A percentile compares a stretch with the other conserved stretches of the same genome.
These are phyloP conservation scores for Fomitopsis serialis DNA, from an alignment of 768 basidiomycete genomes.

Conservation along the genomic window DNA sequence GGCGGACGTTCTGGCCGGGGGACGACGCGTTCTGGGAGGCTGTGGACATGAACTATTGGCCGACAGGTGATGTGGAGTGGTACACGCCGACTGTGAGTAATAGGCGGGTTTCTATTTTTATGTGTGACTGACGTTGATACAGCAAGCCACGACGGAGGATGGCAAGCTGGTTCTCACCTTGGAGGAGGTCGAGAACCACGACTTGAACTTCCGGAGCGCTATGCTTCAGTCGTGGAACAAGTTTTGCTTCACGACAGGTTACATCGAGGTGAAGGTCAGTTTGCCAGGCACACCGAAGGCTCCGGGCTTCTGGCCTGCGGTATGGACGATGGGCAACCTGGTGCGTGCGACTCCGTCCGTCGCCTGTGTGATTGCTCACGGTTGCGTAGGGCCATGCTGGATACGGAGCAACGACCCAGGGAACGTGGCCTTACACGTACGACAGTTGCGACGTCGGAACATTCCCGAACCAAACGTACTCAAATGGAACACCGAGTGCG, in stretches of 20 bases:
- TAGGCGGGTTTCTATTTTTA: not conserved
- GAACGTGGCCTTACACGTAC: constrained; percentile 79
- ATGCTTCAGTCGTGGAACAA: constrained; percentile 91
- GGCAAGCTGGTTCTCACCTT: constrained; percentile 83
- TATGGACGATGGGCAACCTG: constrained; percentile 76
- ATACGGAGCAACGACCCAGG: constrained; percentile 87
- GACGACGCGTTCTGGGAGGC: constrained; percentile 89
- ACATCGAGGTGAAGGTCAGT: constrained; percentile 79
- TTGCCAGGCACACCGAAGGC: constrained; percentile 56
- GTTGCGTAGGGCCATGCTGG: constrained; percentile 58
- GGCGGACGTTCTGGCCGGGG: constrained; percentile 69
- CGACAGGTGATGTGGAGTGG: constrained; percentile 81
- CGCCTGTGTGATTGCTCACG: not conserved
- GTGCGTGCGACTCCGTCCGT: constrained; percentile 20
- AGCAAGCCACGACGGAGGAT: constrained; percentile 66
- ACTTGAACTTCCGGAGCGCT: constrained; percentile 81
- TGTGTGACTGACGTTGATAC: constrained; percentile 6
- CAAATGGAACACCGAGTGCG: constrained; percentile 51
- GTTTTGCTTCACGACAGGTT: constrained; percentile 90
- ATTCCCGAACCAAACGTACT: constrained; percentile 70
- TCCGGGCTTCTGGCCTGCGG: constrained; percentile 87
- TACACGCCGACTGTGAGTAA: constrained; percentile 62
- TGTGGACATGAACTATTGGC: constrained; percentile 79
- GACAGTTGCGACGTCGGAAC: constrained; percentile 85
- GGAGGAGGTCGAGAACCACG: constrained; percentile 60